A percentile compares a stretch with the other conserved stretches of the same genome.
These are phyloP conservation scores for Grigorovia jiainica DNA, from an alignment of 805 yeast species.

Conservation along the genomic window DNA sequence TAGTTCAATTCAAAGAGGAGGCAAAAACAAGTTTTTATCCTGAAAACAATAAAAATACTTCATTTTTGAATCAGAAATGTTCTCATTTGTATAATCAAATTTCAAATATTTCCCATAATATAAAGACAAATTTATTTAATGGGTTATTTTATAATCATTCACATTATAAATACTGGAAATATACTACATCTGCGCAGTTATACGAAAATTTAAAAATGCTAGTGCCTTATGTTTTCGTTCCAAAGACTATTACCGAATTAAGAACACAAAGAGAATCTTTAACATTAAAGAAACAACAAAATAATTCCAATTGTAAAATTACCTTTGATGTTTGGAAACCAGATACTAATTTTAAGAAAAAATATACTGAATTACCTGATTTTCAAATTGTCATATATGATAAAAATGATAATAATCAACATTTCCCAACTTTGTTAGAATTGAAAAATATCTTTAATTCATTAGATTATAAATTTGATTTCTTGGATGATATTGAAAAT, in stretches of 20 bases:
- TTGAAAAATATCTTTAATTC: conserved; percentile 31
- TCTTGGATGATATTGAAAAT: conserved; percentile 22
- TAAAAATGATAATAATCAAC: conserved; percentile 27
- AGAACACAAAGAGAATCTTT: neutral
- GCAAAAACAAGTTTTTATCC: conserved; percentile 10
- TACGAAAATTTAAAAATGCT: conserved; percentile 24
- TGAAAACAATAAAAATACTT: too few species aligned
- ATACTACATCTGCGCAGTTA: conserved; percentile 23
- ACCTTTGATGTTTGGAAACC: conserved; percentile 81
- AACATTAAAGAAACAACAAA: conserved; percentile 2
- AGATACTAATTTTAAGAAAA: conserved; percentile 55
- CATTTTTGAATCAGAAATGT: too few species aligned
- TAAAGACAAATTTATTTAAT: conserved; percentile 6
- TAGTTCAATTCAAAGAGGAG: conserved; percentile 32
- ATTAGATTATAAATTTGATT: conserved; percentile 26
- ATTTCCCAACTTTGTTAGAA: conserved; percentile 40
- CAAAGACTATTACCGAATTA: conserved; percentile 10
- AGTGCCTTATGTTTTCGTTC: conserved; percentile 16
- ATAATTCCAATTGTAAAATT: conserved; percentile 21
- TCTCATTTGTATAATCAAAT: neutral
- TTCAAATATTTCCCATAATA: neutral
- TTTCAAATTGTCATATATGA: conserved; percentile 58
- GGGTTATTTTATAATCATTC: conserved; percentile 15
- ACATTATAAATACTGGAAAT: conserved; percentile 12
- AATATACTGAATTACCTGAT: conserved; percentile 62